Base-by-base conservation (phyloP, 371 early-diverging fungal genomes). In the Batkoa obscura region DNA sequence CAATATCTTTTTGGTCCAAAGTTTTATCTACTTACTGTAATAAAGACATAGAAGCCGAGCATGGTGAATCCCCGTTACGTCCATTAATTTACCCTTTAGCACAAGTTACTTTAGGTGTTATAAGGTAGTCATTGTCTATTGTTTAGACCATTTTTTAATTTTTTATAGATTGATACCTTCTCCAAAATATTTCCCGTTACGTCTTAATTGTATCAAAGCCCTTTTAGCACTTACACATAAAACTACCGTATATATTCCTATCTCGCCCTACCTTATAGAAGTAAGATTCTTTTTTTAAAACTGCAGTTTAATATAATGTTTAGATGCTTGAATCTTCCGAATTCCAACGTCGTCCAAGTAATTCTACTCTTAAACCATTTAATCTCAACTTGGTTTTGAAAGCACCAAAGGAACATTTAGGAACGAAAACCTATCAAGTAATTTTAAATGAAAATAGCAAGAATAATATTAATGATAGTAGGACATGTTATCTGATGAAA, bases 21-120 rank as follows among this genome's bases (percentile, higher is more conserved):
- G 83, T 91, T 0, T 62, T 92, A 53, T 66, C 79, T 12, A 79
- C 80, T 23, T 78, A 83, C 65, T 82, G 83, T 56, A 67, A 70
- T 34, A 30, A 56, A 37, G 31, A 37, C 50, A n/a, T 51, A 15
- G 31, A 58, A 39, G 57, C 62, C 3, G 46, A 49, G 10, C 62
- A 61, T 43, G 75, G 79, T 38, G 71, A 71, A 51, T 74, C 74
- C 8, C 68, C 78, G 9, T 67, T 92, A 46, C 76, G 78, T 52
- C 72, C 89, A 12, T 72, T 93, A 46, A 78, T 95, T 39, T 95
- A 88, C 61, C 95, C 94, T 34, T 69, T 95, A 38, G 80, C 81
- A 2, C 95, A 95, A 67, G 82, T 93, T 32, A 78, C 84, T 30
- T 64, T 85, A 41, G 95, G 95, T 56, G 79, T 79, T 13, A 72